phyloP scores from a whole-genome alignment of 495 filamentous ascomycete genomes.

The Aspergillus funiculosus region DNA sequence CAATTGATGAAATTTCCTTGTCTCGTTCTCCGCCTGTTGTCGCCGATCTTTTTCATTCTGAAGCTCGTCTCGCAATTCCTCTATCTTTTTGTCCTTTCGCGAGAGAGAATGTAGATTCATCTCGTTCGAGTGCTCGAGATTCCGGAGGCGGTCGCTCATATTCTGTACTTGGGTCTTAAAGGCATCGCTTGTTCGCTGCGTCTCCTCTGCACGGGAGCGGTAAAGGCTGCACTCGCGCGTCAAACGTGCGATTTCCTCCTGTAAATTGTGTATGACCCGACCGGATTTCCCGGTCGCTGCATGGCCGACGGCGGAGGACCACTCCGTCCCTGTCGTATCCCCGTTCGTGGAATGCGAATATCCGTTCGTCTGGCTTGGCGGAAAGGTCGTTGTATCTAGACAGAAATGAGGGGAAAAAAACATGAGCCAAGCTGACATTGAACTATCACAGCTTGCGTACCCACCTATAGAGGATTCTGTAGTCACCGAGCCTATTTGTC shows the following conservation, averaged over 20 bases:
- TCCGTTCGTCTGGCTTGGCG: constrained; percentile 18
- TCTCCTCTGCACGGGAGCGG: constrained; percentile 64
- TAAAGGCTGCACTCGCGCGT: constrained; percentile 75
- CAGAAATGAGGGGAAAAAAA: neutral
- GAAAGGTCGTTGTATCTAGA: constrained; percentile 23
- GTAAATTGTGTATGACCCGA: constrained; percentile 84
- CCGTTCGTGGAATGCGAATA: constrained; percentile 24
- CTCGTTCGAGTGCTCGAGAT: constrained; percentile 65
- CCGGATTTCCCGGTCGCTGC: constrained; percentile 83
- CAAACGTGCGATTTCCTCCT: constrained; percentile 81
- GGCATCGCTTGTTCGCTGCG: constrained; percentile 63
- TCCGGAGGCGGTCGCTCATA: constrained; percentile 50
- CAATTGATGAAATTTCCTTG: constrained; percentile 57
- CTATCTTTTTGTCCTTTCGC: constrained; percentile 75
- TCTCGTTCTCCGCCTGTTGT: constrained; percentile 55
- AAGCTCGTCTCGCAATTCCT: constrained; percentile 61
- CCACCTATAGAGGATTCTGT: constrained; percentile 18
- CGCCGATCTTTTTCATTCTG: constrained; percentile 62
- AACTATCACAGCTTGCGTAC: no score
- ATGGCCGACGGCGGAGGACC: constrained; percentile 72
- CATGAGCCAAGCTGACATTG: no score
- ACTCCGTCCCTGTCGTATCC: constrained; percentile 43
- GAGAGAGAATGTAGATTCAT: constrained; percentile 65
- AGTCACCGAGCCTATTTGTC: constrained; percentile 11
- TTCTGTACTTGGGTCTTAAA: constrained; percentile 69